These are phyloP conservation scores for Abrus precatorius DNA, from an alignment of 306 rosid genomes.

Conservation along the genomic window DNA sequence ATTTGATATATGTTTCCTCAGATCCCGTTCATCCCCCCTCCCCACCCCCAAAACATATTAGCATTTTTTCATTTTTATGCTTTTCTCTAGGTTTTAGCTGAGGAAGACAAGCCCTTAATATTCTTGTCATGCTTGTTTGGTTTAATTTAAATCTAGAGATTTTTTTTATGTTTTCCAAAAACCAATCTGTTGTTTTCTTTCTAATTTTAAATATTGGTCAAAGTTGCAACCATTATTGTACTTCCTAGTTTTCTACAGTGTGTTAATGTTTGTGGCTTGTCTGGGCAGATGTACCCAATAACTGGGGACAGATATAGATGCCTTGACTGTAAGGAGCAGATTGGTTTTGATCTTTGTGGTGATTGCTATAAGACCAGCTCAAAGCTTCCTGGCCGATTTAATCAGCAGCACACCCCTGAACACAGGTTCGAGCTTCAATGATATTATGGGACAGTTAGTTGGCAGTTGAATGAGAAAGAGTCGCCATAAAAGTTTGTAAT, in stretches of 20 bases:
- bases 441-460: background rate
- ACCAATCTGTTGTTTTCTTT: background rate
- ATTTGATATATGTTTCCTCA: slow-evolving; percentile 31
- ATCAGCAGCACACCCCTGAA: slow-evolving; percentile 90
- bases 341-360: slow-evolving; percentile 88
- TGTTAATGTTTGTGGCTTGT: slow-evolving; percentile 34
- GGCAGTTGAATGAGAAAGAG: slow-evolving; percentile 24
- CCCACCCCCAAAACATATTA: no score
- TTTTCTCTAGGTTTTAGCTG: background rate
- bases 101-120: background rate
- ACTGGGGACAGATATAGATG: slow-evolving; percentile 83
- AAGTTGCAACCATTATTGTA: slow-evolving; percentile 7
- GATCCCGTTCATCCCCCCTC: background rate
- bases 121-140: background rate
- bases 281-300: slow-evolving; percentile 70
- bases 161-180: background rate
- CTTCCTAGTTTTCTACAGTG: slow-evolving; percentile 12
- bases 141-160: background rate
- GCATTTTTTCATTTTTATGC: background rate
- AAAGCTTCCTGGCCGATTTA: slow-evolving; percentile 93
- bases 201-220: background rate
- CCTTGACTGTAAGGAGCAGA: slow-evolving; percentile 66
- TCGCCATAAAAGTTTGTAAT: slow-evolving; percentile 47
- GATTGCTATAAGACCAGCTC: slow-evolving; percentile 68
- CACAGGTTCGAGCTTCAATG: slow-evolving; percentile 61